Conservation (phyloP, 371 early-diverging fungal species). For the Lichtheimia hyalospora region DNA sequence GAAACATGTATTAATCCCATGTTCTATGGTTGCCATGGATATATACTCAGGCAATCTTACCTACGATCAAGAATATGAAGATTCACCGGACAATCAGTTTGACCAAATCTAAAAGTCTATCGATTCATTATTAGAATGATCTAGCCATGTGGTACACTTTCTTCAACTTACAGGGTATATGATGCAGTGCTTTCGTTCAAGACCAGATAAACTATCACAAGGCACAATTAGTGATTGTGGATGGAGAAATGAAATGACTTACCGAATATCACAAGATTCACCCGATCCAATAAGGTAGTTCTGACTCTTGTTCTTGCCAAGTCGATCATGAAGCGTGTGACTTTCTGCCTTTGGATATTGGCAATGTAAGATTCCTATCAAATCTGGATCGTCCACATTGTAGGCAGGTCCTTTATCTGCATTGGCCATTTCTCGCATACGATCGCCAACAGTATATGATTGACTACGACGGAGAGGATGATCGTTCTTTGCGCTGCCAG, state of each 20-base stretch:
- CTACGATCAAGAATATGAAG: background rate
- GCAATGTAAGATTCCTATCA: no score
- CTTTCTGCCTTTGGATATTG: no score
- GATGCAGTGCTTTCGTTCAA: constrained; percentile 3
- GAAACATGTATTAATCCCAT: background rate
- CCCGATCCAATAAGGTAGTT: background rate
- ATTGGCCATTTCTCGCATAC: no score
- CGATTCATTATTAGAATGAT: no score
- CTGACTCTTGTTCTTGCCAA: background rate
- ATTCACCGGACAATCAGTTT: background rate
- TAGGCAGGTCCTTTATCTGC: no score
- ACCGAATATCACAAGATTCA: background rate
- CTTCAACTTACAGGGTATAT: constrained; percentile 3
- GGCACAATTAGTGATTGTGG: no score
- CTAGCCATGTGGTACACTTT: background rate
- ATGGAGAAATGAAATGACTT: background rate
- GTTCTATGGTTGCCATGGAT: background rate
- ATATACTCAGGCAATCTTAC: background rate
- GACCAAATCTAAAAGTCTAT: no score
- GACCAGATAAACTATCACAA: background rate
- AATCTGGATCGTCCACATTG: no score
- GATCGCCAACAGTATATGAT: no score
- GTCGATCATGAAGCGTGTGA: no score
- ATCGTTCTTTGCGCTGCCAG: no score
- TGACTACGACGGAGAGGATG: no score